Base-by-base conservation (phyloP, 2,329 filamentous ascomycete species). In the Hymenoscyphus albidus region DNA sequence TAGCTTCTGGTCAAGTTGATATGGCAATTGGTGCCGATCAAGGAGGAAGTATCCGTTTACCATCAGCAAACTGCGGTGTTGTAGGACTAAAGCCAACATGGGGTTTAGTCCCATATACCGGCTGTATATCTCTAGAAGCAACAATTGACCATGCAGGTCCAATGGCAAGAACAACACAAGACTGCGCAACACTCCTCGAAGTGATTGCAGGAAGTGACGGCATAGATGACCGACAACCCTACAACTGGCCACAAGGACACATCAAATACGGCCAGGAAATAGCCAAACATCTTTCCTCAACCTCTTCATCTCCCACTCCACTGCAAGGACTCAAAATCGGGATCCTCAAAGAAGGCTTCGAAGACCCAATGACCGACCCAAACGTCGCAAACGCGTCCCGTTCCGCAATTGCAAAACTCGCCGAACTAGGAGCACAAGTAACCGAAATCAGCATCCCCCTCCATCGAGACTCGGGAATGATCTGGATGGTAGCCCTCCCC, bases 81-180 rank as follows among this genome's bases (percentile, higher is more conserved):
- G 72, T 73, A 3, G 71, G 71, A 9, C 32, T 72, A 58, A 73
- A 73, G 54, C 69, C 72, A 16, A 73, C 69, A 2, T 72, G 65
- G 66, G 70, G 70, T 16, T 59, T 72, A 4, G 69, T 73, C 3
- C 72, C 69, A 14, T 73, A 70, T 44, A 73, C 70, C 1, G 71
- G 71, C 5, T 76, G 82, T n/a, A 80, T 81, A 0, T 78, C 78
- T 39, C 79, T 81, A 0, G 80, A 83, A 65, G 77, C 81, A 0
- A 77, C 82, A 1, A 79, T 83, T 42, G 83, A 85, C 64, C 82
- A 85, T 67, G 75, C 75, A 0, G 81, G 81, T 0, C 80, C 81
- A 0, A 74, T 83, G 48, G 74, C 80, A 0, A 71, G 74, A 3
- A 79, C 74, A 0, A 76, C 81, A 0, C 65, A 74, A 3, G 80